Evolutionary conservation across 2,329 filamentous ascomycete species (phyloP), one percentile per base, ranked within the genome.

Genomic region (Diaporthe vexans): DNA sequence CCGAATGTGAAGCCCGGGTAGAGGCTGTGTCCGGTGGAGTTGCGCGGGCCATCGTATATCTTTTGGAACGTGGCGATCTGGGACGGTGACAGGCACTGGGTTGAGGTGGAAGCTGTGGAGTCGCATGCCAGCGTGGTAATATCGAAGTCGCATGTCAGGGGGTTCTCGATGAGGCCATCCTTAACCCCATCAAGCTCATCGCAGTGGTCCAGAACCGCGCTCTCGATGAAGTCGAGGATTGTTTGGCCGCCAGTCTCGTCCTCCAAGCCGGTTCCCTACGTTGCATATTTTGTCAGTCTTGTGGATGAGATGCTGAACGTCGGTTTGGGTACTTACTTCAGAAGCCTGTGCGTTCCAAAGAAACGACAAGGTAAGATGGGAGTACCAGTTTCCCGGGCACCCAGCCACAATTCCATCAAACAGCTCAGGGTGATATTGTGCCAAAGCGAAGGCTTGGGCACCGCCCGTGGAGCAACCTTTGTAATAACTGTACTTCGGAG

Each of bases 301-400:
- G 35, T 21, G 17, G 4, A 3, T 21, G 4, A 54, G 33, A 40
- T 26, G 15, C 1, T 2, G 26, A n/a, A 9, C 11, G 4, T 11
- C 19, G 26, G 17, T 4, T 7, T 2, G 29, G 54, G 15, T 2
- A 51, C 3, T 29, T 59, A 52, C 69, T 15, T 52, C 29, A 71
- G 69, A 71, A 52, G 37, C 56, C 43, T 51, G 56, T 54, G 69
- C 57, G 10, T 61, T 52, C 69, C 69, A 71, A 46, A 61, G 9
- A 17, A 71, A 71, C 11, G 69, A 61, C 56, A 61, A 26, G 0
- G 43, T 61, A 21, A 59, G 56, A 8, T 58, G 68, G 37, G 68
- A 71, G 37, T 57, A 57, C 52, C 54, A 71, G 2, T 71, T 71
- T 9, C 54, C 68, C 0, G 46, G 56, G 10, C 63, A 68, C 1